Evolutionary conservation across 441 rosid species (phyloP), one percentile per base, ranked within the genome.

Genomic region (Aleurites moluccanus): DNA sequence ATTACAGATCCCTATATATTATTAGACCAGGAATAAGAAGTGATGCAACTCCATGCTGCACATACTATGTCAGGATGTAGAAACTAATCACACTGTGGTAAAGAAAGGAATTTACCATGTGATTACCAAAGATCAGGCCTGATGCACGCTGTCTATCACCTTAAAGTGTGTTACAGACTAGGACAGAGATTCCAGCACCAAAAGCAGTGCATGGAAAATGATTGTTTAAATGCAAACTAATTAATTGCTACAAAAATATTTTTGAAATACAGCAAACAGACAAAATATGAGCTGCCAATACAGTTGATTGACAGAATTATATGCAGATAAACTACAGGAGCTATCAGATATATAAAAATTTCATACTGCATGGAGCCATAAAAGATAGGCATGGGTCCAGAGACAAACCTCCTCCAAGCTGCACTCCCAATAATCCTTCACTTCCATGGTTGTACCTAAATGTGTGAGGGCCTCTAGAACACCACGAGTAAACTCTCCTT

Each of bases 381-480:
- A 21, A 68, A 40, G 44, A 21, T 27, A 47, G 52, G 55, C 28
- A 69, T 61, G 40, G 73, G 38, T 74, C 61, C 52, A 38, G 21
- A 25, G 67, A 83, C 83, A 64, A 74, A 88, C 92, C 92, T 86
- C 90, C 40, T 80, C 83, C n/a, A 78, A 67, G 45, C 73, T 83
- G 80, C 73, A 88, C 64, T 88, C 88, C 92, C 90, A 88, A 56
- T 83, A 88, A 68, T 88, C 92, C 59, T 81, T 88, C 60, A 81
- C 70, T 78, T 83, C 90, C 90, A 86, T 85, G 5, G 76, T 66
- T 10, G 70, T 68, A 75, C 82, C 75, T 60, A 88, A 73, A 71
- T 73, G 77, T n/a, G 77, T 71, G 50, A 86, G 85, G 33, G 79
- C 62, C 73, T 84, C 90, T 66, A 80, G 63, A 63, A 79, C 71